Base-by-base conservation (phyloP, 495 filamentous ascomycete species). In the Aspergillus haitiensis region DNA sequence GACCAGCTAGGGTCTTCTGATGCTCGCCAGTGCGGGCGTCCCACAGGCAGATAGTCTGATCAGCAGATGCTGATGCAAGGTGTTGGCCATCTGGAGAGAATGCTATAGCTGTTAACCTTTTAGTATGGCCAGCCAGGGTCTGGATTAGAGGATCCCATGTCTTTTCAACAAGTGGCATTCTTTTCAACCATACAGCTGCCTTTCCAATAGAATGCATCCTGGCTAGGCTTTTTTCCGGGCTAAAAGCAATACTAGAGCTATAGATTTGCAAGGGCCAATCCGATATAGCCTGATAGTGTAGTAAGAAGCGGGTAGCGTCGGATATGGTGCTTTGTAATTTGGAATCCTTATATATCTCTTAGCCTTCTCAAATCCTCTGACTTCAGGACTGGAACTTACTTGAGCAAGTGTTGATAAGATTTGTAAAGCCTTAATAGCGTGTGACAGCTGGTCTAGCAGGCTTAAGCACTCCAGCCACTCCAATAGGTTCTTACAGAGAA, bases 381-480 rank as follows among this genome's bases (percentile, higher is more conserved):
- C n/a, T 31, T 31, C 33, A 21, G 16, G 47, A 50, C 9, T 34
- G 32, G 2, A 7, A 27, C 4, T n/a, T 13, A 27, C 27, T 32
- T 35, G 37, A 36, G 8, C 21, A 49, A 64, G 21, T 34, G 36
- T 45, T 48, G 11, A 39, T 42, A 69, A 53, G 34, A 51, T 34
- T 11, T 45, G 54, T 7, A 64, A 35, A 6, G 39, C 35, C 3
- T 64, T 51, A 34, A 65, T 44, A 34, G 60, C 61, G n/a, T 27
- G 9, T 46, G 65, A 37, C 31, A 67, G 56, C 60, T 36, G 62
- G 11, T 58, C 63, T 34, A 70, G 45, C 44, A 70, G 54, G 44
- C 65, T 68, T 55, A 70, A 47, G 58, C 67, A 70, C 64, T 68
- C 62, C 50, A 70, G 55, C 67, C 65, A 70, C 52, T 66, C 63